Evolutionary conservation across 192 early-diverging fungal genomes (phyloP).

Genomic region (Umbelopsis ramanniana): DNA sequence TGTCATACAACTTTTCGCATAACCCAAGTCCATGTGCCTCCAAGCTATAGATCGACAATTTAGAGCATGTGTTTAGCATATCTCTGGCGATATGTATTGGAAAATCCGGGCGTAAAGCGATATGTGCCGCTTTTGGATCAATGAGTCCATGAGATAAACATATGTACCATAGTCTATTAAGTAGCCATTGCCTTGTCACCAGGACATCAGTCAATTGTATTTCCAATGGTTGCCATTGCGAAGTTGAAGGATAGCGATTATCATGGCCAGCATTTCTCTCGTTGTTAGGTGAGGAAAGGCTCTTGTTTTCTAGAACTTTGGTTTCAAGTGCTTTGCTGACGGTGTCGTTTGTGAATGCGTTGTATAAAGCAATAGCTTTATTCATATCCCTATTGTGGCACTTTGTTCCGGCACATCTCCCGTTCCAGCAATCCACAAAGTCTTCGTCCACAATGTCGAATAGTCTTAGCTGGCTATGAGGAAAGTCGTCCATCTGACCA

Average conservation of each 20-base stretch:
- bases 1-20: constrained; percentile 23
- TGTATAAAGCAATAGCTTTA: constrained; percentile 10
- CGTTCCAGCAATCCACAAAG: constrained; percentile 25
- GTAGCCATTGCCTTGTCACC: constrained; percentile 20
- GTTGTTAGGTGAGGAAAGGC: neutral
- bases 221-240: neutral
- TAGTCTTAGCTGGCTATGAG: neutral
- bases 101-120: neutral
- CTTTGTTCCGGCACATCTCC: neutral
- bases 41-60: neutral
- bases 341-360: neutral
- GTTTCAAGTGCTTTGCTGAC: neutral
- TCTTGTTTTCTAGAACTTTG: neutral
- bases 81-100: neutral
- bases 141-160: constrained; percentile 23
- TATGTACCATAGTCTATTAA: constrained; percentile 21
- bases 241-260: neutral
- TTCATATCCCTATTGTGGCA: neutral
- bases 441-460: constrained; percentile 24
- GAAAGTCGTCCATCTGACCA: constrained; percentile 17
- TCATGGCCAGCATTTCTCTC: neutral
- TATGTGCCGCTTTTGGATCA: neutral
- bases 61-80: neutral
- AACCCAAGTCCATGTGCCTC: constrained; percentile 17
- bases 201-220: constrained; percentile 16